Evolutionary conservation across 441 rosid species (phyloP).

Genomic region (Eugenia klotzschiana): DNA sequence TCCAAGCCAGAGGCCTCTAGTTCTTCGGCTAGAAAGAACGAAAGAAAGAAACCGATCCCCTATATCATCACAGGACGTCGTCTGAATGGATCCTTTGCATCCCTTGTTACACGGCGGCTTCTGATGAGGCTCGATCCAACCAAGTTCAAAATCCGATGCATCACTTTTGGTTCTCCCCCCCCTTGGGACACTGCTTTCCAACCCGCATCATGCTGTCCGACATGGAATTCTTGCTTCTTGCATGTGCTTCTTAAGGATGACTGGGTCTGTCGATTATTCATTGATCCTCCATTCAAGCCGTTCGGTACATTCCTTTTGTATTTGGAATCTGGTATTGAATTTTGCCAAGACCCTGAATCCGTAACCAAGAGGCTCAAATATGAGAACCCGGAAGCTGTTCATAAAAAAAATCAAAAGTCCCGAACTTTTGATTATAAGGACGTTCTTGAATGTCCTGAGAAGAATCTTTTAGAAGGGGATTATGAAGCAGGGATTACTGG

Average conservation of each 20-base stretch:
- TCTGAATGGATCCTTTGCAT: slow-evolving; percentile 38
- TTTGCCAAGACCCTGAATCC: slow-evolving; percentile 29
- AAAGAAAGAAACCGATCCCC: background rate
- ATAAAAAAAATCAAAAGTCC: background rate
- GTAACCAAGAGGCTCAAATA: slow-evolving; percentile 11
- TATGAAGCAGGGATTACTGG: slow-evolving; percentile 13
- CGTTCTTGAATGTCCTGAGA: background rate
- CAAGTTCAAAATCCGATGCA: too few relatives aligned
- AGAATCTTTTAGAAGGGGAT: slow-evolving; percentile 4
- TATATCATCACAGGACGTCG: slow-evolving; percentile 42
- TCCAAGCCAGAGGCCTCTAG: background rate
- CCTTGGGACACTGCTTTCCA: slow-evolving; percentile 31
- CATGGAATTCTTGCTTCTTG: slow-evolving; percentile 52
- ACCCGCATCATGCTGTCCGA: slow-evolving; percentile 15
- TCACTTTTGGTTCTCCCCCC: slow-evolving; percentile 30
- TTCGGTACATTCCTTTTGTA: slow-evolving; percentile 50
- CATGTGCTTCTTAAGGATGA: slow-evolving; percentile 32
- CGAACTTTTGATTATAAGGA: slow-evolving; percentile 3
- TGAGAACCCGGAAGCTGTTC: background rate
- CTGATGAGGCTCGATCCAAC: too few relatives aligned
- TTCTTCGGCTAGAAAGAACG: background rate
- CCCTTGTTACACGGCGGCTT: too few relatives aligned
- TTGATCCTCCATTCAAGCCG: slow-evolving; percentile 17
- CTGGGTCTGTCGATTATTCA: slow-evolving; percentile 11
- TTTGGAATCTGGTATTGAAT: slow-evolving; percentile 17